A percentile compares a stretch with the other conserved stretches of the same genome.
Conservation (phyloP, 2,329 filamentous ascomycete species). For the Botrytis deweyae region DNA sequence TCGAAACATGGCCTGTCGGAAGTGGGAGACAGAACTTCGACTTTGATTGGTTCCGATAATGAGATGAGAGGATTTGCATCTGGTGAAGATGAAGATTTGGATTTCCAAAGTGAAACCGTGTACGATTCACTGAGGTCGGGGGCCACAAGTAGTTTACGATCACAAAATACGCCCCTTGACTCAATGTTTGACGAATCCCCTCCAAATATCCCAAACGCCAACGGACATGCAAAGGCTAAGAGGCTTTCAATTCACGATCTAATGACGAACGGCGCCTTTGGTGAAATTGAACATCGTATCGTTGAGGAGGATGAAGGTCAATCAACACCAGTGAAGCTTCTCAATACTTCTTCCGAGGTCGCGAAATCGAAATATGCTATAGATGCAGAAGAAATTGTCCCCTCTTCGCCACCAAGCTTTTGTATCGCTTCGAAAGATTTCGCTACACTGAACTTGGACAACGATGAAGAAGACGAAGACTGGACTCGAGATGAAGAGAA, state of each 20-base stretch:
- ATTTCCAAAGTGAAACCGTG: conserved; percentile 73
- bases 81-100: conserved; percentile 74
- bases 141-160: conserved; percentile 64
- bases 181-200: conserved; percentile 81
- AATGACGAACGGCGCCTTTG: conserved; percentile 46
- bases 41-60: conserved; percentile 67
- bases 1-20: conserved; percentile 34
- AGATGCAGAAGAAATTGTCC: conserved; percentile 29
- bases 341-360: conserved; percentile 25
- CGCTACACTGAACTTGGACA: conserved; percentile 56
- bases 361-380: conserved; percentile 21
- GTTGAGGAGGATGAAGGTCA: conserved; percentile 61
- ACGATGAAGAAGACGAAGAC: conserved; percentile 57
- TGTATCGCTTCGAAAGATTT: conserved; percentile 43
- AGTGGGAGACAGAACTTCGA: conserved; percentile 50
- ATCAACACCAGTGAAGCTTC: conserved; percentile 48
- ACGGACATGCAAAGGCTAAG: conserved; percentile 42
- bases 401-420: conserved; percentile 39
- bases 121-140: conserved; percentile 75
- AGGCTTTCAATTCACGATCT: conserved; percentile 39
- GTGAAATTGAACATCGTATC: conserved; percentile 56
- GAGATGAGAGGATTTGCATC: conserved; percentile 64
- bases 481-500: conserved; percentile 57
- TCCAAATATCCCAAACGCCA: conserved; percentile 51
- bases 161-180: conserved; percentile 69